These are phyloP conservation scores for Cystobasidium tubakii DNA, from an alignment of 768 basidiomycete genomes.

Conservation along the genomic window DNA sequence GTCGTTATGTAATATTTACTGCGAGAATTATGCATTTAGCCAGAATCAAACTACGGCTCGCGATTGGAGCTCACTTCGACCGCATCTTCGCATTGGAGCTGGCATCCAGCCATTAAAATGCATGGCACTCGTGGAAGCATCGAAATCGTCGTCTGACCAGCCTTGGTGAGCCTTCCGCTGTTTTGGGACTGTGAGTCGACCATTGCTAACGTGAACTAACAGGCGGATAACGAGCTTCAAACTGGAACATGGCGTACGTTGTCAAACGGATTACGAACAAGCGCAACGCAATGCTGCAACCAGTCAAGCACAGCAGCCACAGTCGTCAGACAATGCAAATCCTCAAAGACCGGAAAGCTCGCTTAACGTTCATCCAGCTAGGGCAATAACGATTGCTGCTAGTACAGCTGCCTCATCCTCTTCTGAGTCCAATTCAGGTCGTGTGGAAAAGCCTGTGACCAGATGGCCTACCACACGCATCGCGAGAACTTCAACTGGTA, in stretches of 20 bases:
- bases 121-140: conserved; percentile 3
- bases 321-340: too few relatives aligned
- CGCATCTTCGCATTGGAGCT: background rate
- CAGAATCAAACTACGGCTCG: background rate
- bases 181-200: too few relatives aligned
- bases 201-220: background rate
- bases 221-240: background rate
- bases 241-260: background rate
- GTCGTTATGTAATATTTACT: too few relatives aligned
- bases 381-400: background rate
- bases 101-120: background rate
- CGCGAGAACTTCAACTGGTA: background rate
- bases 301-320: too few relatives aligned
- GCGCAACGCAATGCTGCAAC: too few relatives aligned
- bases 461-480: background rate
- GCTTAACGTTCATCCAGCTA: background rate
- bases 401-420: background rate
- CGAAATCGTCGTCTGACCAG: background rate
- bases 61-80: background rate
- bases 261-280: conserved; percentile 3
- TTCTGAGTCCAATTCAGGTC: background rate
- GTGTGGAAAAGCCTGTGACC: background rate
- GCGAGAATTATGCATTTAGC: background rate
- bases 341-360: too few relatives aligned
- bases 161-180: background rate